Percentiles rank a stretch among this genome's conserved stretches.
Evolutionary conservation across 495 filamentous ascomycete genomes (phyloP).

Genomic region (Antarctomyces pellizariae): DNA sequence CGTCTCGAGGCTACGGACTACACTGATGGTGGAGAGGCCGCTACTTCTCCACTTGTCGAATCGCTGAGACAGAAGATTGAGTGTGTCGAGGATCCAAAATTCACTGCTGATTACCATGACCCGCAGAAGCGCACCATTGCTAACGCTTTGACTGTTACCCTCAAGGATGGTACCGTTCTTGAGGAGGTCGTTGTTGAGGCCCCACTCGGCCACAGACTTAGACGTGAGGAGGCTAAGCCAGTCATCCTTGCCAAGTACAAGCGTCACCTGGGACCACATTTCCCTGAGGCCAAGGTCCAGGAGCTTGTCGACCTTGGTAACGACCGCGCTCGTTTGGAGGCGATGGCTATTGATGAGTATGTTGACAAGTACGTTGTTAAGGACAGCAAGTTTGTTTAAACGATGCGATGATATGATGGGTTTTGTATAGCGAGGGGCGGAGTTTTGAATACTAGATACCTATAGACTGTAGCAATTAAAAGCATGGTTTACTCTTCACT

Average conservation of each 20-base stretch:
- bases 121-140: constrained; percentile 80
- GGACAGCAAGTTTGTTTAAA: constrained; percentile 28
- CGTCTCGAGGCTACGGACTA: constrained; percentile 84
- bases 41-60: constrained; percentile 73
- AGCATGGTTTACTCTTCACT: too few species aligned
- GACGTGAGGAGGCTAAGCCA: constrained; percentile 91
- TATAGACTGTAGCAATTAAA: too few species aligned
- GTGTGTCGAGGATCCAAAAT: constrained; percentile 89
- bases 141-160: constrained; percentile 79
- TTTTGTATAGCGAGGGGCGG: not conserved
- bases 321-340: constrained; percentile 49
- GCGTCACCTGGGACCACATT: constrained; percentile 73
- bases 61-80: constrained; percentile 72
- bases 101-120: constrained; percentile 86
- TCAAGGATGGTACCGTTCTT: constrained; percentile 86
- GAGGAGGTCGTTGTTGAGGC: constrained; percentile 88
- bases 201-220: constrained; percentile 73
- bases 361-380: constrained; percentile 68
- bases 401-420: not conserved
- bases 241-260: constrained; percentile 87
- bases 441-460: too few species aligned
- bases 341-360: constrained; percentile 71
- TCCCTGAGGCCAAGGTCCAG: constrained; percentile 45
- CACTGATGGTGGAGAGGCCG: constrained; percentile 72
- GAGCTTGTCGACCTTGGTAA: constrained; percentile 55